Evolutionary conservation across 1,139 yeast species (phyloP).

Genomic region (Diutina pseudorugosa): DNA sequence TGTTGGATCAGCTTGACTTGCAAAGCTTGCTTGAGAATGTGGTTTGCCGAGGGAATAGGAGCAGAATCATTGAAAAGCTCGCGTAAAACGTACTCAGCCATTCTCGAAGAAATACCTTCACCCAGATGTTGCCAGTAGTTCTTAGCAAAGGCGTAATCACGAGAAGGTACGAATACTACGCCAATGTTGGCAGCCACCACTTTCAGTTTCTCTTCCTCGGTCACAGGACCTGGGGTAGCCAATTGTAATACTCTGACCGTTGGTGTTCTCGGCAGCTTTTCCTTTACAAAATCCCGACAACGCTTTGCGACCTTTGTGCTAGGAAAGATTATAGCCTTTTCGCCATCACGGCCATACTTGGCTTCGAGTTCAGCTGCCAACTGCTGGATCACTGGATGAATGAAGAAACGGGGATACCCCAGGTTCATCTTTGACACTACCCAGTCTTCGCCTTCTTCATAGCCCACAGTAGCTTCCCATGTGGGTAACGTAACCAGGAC

Average conservation of each 20-base stretch:
- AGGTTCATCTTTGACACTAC: slow-evolving; percentile 69
- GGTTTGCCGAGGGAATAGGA: background rate
- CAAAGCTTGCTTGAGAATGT: slow-evolving; percentile 18
- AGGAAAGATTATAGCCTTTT: slow-evolving; percentile 64
- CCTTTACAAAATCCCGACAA: slow-evolving; percentile 64
- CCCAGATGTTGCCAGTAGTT: slow-evolving; percentile 96
- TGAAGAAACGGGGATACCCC: slow-evolving; percentile 84
- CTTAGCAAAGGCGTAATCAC: slow-evolving; percentile 52
- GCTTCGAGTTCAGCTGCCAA: slow-evolving; percentile 36
- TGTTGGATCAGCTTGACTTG: slow-evolving; percentile 28
- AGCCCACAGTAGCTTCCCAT: slow-evolving; percentile 87
- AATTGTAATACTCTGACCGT: slow-evolving; percentile 64
- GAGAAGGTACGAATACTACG: slow-evolving; percentile 59
- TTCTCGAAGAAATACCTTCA: slow-evolving; percentile 82
- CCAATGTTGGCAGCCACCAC: slow-evolving; percentile 59
- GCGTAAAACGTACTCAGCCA: slow-evolving; percentile 72
- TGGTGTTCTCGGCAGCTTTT: slow-evolving; percentile 16
- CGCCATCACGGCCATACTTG: slow-evolving; percentile 71
- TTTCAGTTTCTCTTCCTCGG: slow-evolving; percentile 44
- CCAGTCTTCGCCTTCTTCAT: slow-evolving; percentile 84
- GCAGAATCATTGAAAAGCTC: slow-evolving; percentile 34
- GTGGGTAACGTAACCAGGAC: slow-evolving; percentile 90
- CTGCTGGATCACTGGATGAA: slow-evolving; percentile 60
- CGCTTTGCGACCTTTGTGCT: slow-evolving; percentile 69
- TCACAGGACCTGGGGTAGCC: slow-evolving; percentile 57